These are phyloP conservation scores for Barnettozyma salicaria DNA, from an alignment of 805 yeast genomes.

Conservation along the genomic window DNA sequence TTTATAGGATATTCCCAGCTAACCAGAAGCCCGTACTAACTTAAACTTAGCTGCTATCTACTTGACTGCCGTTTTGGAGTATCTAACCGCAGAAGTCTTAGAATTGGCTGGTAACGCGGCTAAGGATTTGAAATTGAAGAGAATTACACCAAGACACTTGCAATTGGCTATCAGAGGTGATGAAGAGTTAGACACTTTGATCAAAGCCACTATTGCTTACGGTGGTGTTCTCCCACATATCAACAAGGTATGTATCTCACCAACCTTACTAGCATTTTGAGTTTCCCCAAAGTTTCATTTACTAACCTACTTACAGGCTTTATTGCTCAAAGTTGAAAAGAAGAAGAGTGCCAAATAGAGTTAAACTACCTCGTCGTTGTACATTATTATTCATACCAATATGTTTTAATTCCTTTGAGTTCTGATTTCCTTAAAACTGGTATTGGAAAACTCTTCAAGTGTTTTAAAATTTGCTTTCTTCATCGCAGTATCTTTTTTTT, in stretches of 20 bases:
- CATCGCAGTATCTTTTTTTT: neutral
- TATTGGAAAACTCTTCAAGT: too few species aligned
- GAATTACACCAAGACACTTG: slow-evolving; percentile 96
- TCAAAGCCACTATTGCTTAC: slow-evolving; percentile 93
- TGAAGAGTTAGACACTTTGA: slow-evolving; percentile 91
- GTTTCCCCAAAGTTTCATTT: neutral
- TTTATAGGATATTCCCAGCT: too few species aligned
- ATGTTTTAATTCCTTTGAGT: slow-evolving; percentile 1
- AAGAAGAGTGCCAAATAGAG: slow-evolving; percentile 15
- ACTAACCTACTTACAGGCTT: slow-evolving; percentile 12
- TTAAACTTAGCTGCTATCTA: slow-evolving; percentile 68
- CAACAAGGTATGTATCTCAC: slow-evolving; percentile 15
- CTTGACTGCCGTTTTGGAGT: slow-evolving; percentile 91
- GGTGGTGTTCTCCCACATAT: slow-evolving; percentile 99
- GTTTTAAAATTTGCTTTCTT: slow-evolving; percentile 2
- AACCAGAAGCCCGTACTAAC: slow-evolving; percentile 9
- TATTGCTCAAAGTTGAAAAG: slow-evolving; percentile 20
- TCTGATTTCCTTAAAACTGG: too few species aligned
- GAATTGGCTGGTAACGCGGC: slow-evolving; percentile 99
- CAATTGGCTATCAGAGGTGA: slow-evolving; percentile 97
- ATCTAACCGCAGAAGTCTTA: slow-evolving; percentile 92
- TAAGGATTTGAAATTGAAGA: slow-evolving; percentile 95
- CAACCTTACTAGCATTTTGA: too few species aligned
- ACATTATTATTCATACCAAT: neutral
- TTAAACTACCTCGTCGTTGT: neutral